Conservation (phyloP, 2,329 filamentous ascomycete genomes). For the Pseudopyricularia cyperi region DNA sequence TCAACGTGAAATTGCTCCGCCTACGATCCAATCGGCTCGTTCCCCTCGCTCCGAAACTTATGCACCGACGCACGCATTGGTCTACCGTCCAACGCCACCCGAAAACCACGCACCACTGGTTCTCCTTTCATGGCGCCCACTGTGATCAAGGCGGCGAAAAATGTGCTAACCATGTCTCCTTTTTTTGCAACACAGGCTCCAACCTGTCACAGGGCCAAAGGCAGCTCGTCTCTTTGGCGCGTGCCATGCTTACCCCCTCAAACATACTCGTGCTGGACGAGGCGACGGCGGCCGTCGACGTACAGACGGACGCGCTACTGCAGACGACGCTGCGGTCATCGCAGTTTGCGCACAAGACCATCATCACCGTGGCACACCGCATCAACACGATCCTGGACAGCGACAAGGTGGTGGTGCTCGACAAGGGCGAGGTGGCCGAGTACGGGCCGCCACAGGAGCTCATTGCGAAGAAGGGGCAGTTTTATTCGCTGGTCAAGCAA, state of each 20-base stretch:
- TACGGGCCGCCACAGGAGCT: constrained; percentile 79
- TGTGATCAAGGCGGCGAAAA: background rate
- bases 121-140: background rate
- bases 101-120: background rate
- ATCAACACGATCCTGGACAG: constrained; percentile 91
- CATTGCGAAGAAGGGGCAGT: constrained; percentile 62
- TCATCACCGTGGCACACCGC: constrained; percentile 95
- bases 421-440: constrained; percentile 80
- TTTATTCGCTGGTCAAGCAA: constrained; percentile 85
- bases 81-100: too few relatives aligned
- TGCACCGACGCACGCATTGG: background rate
- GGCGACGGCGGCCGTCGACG: constrained; percentile 68
- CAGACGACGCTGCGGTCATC: constrained; percentile 50
- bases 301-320: constrained; percentile 55
- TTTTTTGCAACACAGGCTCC: constrained; percentile 44
- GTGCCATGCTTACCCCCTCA: constrained; percentile 85
- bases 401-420: constrained; percentile 86
- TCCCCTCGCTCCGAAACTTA: background rate
- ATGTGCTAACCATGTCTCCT: constrained; percentile 7
- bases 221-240: constrained; percentile 85
- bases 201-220: constrained; percentile 93
- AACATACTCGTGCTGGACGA: constrained; percentile 97
- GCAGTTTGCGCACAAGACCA: constrained; percentile 78
- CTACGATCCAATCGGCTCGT: background rate
- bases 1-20: background rate